Conservation (phyloP, 2,329 filamentous ascomycete genomes). For the Fusarium luffae region DNA sequence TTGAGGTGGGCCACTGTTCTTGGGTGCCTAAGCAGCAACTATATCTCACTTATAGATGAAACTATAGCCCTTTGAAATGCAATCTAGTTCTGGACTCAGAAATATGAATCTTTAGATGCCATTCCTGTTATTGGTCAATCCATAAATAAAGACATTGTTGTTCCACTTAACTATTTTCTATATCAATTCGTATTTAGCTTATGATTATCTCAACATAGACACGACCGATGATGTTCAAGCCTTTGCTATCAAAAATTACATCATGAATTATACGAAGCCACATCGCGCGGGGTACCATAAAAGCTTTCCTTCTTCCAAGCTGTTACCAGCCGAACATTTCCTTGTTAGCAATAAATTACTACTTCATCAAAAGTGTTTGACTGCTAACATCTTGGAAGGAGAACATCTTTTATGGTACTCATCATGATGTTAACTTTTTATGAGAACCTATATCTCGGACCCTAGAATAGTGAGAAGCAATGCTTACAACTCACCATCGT, state of each 20-base stretch:
- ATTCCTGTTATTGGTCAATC: too few relatives aligned
- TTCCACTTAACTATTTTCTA: fast-evolving
- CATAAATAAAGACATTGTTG: background rate
- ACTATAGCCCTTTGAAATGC: background rate
- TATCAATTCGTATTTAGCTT: background rate
- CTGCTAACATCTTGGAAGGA: background rate
- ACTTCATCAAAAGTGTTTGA: background rate
- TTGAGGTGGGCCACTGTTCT: too few relatives aligned
- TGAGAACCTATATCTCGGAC: background rate
- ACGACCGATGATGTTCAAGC: fast-evolving
- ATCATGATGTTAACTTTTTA: background rate
- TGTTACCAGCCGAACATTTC: background rate
- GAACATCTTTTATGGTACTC: background rate
- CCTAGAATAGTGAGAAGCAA: background rate
- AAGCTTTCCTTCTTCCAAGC: background rate
- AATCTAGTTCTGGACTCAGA: too few relatives aligned
- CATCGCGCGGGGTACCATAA: background rate
- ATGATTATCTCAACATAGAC: background rate
- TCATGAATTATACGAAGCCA: background rate
- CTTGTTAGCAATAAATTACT: background rate
- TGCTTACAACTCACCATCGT: slow-evolving; percentile 28
- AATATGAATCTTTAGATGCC: too few relatives aligned
- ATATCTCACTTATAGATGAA: background rate
- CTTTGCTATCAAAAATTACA: background rate
- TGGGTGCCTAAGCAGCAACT: background rate